phyloP scores from a whole-genome alignment of 129 eudicot species.

The Artemisia tridentata region DNA sequence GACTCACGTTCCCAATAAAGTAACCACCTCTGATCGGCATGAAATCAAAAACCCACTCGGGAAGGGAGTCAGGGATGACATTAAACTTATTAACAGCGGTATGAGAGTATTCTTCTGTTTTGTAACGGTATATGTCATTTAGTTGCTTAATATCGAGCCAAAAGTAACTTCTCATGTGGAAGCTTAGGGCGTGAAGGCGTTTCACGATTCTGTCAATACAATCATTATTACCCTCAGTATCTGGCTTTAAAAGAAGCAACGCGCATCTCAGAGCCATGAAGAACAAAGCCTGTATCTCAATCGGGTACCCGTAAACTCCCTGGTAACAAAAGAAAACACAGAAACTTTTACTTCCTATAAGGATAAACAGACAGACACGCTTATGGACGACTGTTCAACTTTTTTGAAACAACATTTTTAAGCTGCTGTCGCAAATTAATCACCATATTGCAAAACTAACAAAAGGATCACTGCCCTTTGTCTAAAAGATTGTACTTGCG shows the following conservation, averaged over 20 bases:
- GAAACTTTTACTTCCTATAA: no score
- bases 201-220: conserved; percentile 52
- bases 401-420: no score
- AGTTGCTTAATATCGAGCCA: conserved; percentile 95
- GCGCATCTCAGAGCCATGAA: conserved; percentile 97
- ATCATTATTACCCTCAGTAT: conserved; percentile 64
- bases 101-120: conserved; percentile 94
- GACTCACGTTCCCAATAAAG: conserved; percentile 93
- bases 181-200: conserved; percentile 89
- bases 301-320: conserved; percentile 98
- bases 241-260: conserved; percentile 63
- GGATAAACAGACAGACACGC: no score
- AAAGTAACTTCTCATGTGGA: conserved; percentile 91
- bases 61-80: conserved; percentile 91
- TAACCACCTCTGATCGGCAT: conserved; percentile 93
- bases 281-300: conserved; percentile 92
- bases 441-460: no score
- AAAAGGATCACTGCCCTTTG: no score
- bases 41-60: conserved; percentile 96
- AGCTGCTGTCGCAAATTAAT: no score
- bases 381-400: no score
- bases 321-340: conserved; percentile 15
- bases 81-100: conserved; percentile 97
- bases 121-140: conserved; percentile 91
- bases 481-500: no score